These are phyloP conservation scores for Hura crepitans DNA, from an alignment of 441 rosid species.

Conservation along the genomic window DNA sequence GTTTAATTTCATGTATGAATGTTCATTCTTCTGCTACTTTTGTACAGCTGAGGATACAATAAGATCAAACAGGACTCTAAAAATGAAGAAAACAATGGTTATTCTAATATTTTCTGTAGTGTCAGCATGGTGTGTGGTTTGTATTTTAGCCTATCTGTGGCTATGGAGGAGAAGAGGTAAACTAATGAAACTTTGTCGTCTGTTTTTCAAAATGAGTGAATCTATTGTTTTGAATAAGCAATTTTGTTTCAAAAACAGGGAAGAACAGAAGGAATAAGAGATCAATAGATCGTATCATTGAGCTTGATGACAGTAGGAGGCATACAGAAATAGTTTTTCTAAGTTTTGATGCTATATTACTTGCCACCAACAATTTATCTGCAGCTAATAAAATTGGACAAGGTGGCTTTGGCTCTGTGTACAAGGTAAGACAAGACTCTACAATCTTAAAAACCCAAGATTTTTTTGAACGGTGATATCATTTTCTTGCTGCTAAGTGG, in stretches of 20 bases:
- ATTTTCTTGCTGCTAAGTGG: no score
- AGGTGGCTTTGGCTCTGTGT: conserved; percentile 35
- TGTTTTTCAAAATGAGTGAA: neutral
- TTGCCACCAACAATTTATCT: conserved; percentile 12
- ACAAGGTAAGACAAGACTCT: conserved; percentile 19
- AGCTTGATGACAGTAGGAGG: neutral
- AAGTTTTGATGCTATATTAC: neutral
- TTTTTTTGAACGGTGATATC: no score
- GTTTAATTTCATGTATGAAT: neutral
- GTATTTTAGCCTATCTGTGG: conserved; percentile 10
- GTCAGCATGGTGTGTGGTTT: conserved; percentile 2
- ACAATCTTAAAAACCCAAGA: no score
- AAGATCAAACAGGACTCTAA: neutral
- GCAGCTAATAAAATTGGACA: conserved; percentile 22
- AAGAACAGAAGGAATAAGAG: neutral
- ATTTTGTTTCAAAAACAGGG: neutral
- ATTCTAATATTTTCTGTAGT: conserved; percentile 13
- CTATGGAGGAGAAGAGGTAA: conserved; percentile 7
- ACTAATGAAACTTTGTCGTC: neutral
- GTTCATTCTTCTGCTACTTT: neutral
- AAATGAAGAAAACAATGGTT: neutral
- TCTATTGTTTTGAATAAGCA: neutral
- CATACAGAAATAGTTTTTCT: neutral
- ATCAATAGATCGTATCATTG: neutral
- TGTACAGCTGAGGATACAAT: conserved; percentile 8